Conservation (phyloP, 495 filamentous ascomycete genomes). For the Monascus purpureus region DNA sequence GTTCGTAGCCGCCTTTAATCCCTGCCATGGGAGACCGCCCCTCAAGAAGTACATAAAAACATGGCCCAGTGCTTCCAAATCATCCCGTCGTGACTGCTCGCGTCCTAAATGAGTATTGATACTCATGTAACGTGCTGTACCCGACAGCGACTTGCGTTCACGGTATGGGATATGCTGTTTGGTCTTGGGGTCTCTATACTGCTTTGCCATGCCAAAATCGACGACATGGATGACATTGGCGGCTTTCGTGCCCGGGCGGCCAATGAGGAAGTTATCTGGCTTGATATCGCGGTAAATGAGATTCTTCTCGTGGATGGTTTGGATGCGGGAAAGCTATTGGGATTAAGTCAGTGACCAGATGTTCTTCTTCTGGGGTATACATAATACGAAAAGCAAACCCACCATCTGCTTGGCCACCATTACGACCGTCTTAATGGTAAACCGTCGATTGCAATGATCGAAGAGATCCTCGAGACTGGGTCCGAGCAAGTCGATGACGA, state of each 20-base stretch:
- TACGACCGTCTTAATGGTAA: conserved; percentile 92
- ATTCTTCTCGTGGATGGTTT: conserved; percentile 99
- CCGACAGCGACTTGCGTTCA: conserved; percentile 93
- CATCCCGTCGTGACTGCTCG: conserved; percentile 92
- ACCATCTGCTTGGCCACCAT: conserved; percentile 99
- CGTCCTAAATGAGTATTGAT: conserved; percentile 98
- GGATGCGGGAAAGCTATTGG: conserved; percentile 75
- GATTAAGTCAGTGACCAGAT: too few relatives aligned
- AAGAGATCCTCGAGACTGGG: conserved; percentile 96
- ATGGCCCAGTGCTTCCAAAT: conserved; percentile 90
- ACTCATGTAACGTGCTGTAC: conserved; percentile 97
- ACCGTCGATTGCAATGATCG: conserved; percentile 91
- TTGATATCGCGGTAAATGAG: conserved; percentile 99
- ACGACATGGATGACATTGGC: conserved; percentile 98
- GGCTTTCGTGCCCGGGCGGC: conserved; percentile 78
- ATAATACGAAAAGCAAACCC: conserved; percentile 16
- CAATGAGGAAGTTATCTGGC: conserved; percentile 98
- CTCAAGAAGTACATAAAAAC: conserved; percentile 99
- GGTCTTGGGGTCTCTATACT: conserved; percentile 96
- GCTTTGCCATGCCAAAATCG: conserved; percentile 99
- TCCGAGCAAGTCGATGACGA: conserved; percentile 94
- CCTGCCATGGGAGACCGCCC: conserved; percentile 95
- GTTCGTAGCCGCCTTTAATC: conserved; percentile 96
- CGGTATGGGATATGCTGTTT: conserved; percentile 99
- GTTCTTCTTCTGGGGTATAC: too few relatives aligned